A percentile compares a stretch with the other conserved stretches of the same genome.
phyloP scores from a whole-genome alignment of 1,139 yeast genomes.

The Williopsis jadinii region DNA sequence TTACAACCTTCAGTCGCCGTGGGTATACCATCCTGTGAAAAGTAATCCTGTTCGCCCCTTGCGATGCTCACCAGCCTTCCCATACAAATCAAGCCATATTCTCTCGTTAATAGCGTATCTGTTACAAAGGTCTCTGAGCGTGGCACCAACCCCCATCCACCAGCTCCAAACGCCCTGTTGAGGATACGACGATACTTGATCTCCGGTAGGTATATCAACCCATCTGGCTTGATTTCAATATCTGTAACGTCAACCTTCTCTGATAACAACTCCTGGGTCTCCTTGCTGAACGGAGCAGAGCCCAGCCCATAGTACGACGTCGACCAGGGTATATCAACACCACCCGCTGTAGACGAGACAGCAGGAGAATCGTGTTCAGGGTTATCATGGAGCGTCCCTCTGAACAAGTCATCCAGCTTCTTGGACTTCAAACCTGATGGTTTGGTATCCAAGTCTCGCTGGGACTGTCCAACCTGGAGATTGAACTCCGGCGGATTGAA shows the following conservation, averaged over 20 bases:
- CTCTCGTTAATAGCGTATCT: constrained; percentile 62
- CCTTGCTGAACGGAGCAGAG: constrained; percentile 58
- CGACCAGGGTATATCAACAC: constrained; percentile 48
- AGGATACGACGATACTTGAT: constrained; percentile 87
- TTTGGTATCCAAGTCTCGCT: constrained; percentile 1
- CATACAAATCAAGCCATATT: constrained; percentile 79
- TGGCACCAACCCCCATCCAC: constrained; percentile 98
- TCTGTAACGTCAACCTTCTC: constrained; percentile 60
- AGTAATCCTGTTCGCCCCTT: constrained; percentile 93
- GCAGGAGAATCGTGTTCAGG: constrained; percentile 9
- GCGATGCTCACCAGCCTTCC: constrained; percentile 90
- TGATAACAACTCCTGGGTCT: constrained; percentile 50
- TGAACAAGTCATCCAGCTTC: constrained; percentile 8
- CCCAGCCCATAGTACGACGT: constrained; percentile 82
- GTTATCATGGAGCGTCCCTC: constrained; percentile 14
- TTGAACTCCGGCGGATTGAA: constrained; percentile 19
- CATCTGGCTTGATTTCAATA: constrained; percentile 93
- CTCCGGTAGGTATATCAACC: constrained; percentile 84
- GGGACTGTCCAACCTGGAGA: constrained; percentile 17
- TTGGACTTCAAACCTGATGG: constrained; percentile 6
- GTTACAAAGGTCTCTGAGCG: constrained; percentile 79
- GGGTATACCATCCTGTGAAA: constrained; percentile 79
- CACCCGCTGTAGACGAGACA: neutral
- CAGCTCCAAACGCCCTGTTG: constrained; percentile 93
- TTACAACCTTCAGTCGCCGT: constrained; percentile 98